A percentile compares a stretch with the other conserved stretches of the same genome.
Evolutionary conservation across 768 basidiomycete genomes (phyloP).

Genomic region (Macrocybe gigantea): DNA sequence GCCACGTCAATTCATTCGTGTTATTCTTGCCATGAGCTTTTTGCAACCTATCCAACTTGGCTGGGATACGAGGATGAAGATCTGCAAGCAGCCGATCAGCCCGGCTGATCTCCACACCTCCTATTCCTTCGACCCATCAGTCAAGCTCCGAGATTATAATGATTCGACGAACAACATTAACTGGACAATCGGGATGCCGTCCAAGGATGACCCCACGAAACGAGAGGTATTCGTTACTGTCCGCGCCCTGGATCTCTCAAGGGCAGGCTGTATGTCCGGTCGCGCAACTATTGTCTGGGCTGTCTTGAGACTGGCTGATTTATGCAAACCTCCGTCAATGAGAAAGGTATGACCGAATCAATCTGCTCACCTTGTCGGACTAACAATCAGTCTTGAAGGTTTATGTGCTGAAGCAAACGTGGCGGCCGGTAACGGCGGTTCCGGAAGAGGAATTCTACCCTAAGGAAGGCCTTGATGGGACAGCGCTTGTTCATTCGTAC

Average conservation of each 20-base stretch:
- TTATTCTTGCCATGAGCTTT: background rate
- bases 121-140: background rate
- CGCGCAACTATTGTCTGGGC: background rate
- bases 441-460: background rate
- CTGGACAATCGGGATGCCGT: conserved; percentile 3
- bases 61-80: background rate
- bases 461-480: background rate
- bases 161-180: background rate
- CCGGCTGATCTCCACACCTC: background rate
- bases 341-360: background rate
- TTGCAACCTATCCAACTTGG: background rate
- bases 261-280: conserved; percentile 1
- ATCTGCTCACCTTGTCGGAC: no score
- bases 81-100: background rate
- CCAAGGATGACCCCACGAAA: background rate
- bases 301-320: background rate
- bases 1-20: background rate
- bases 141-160: background rate
- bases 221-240: conserved; percentile 1
- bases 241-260: background rate
- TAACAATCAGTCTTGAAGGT: background rate
- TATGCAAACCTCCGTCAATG: background rate
- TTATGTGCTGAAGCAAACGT: background rate
- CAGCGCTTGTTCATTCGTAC: background rate
- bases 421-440: background rate